A percentile compares a stretch with the other conserved stretches of the same genome.
Evolutionary conservation across 345 rosid species (phyloP).

Genomic region (Citrus mangshanensis): DNA sequence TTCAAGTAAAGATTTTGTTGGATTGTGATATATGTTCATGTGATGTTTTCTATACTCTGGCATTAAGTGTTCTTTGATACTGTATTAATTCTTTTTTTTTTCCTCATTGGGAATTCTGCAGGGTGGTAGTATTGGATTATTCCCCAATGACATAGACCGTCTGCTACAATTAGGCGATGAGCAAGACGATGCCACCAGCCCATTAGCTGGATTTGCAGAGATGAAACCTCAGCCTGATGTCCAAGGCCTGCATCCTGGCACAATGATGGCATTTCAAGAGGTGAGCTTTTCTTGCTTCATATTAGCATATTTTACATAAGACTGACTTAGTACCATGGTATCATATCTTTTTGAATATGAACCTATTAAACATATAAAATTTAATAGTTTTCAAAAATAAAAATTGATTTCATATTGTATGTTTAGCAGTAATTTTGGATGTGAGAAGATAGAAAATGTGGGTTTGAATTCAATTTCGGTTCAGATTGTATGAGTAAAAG

Average conservation of each 20-base stretch:
- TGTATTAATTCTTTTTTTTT: not conserved
- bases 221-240: slow-evolving; percentile 40
- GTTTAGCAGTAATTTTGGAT: not conserved
- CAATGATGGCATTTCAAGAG: slow-evolving; percentile 32
- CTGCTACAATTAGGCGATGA: slow-evolving; percentile 52
- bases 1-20: not conserved
- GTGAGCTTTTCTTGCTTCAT: slow-evolving; percentile 20
- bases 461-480: not conserved
- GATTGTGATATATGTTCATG: not conserved
- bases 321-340: too few species aligned
- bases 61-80: not conserved
- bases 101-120: slow-evolving; percentile 25
- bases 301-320: not conserved
- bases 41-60: not conserved
- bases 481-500: not conserved
- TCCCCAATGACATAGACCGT: slow-evolving; percentile 57
- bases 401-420: not conserved
- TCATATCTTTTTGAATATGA: not conserved
- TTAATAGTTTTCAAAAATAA: not conserved
- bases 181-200: slow-evolving; percentile 84
- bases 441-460: not conserved
- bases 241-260: slow-evolving; percentile 29
- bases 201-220: slow-evolving; percentile 37
- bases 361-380: not conserved
- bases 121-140: slow-evolving; percentile 64